Evolutionary conservation across 306 rosid species (phyloP).

Genomic region (Pyrus pyrifolia): DNA sequence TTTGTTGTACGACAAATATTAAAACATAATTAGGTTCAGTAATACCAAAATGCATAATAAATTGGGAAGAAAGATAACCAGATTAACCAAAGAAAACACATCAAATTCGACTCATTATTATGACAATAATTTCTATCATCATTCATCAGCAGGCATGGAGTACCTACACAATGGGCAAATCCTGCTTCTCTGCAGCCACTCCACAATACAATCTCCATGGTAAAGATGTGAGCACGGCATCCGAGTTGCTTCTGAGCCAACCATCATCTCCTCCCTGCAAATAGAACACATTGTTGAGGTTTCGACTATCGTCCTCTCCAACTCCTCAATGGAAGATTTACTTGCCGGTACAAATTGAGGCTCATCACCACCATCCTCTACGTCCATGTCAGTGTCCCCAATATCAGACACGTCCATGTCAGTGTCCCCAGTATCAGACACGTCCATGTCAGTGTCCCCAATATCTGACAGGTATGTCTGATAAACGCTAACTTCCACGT

Average conservation of each 20-base stretch:
- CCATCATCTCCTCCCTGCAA: background rate
- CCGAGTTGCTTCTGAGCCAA: background rate
- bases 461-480: background rate
- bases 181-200: background rate
- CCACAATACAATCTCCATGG: background rate
- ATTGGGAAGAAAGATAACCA: background rate
- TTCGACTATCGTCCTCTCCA: background rate
- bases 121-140: background rate
- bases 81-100: background rate
- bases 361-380: background rate
- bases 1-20: background rate
- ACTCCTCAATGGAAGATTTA: background rate
- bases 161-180: background rate
- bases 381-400: background rate
- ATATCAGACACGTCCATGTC: background rate
- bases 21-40: background rate
- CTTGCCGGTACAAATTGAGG: background rate
- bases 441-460: background rate
- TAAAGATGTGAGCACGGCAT: background rate
- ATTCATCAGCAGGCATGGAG: background rate
- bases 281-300: background rate
- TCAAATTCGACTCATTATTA: background rate
- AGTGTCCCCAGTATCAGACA: background rate
- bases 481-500: background rate
- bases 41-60: background rate